Evolutionary conservation across 768 basidiomycete genomes (phyloP).

Genomic region (Amanita molliuscula): DNA sequence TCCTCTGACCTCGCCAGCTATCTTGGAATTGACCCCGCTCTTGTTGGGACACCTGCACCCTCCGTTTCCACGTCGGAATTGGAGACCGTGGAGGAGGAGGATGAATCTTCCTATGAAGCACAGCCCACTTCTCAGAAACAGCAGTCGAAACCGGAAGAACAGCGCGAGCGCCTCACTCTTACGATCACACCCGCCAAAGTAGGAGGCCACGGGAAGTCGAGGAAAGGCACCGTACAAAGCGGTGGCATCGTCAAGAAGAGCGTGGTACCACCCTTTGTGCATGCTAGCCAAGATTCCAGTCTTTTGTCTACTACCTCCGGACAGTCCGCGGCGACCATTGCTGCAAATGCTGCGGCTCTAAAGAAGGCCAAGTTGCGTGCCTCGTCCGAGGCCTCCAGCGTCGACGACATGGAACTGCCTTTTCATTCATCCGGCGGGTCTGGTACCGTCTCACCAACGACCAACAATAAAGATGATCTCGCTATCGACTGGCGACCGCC

Average conservation of each 20-base stretch:
- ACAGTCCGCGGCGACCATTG: constrained; percentile 7
- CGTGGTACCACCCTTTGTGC: constrained; percentile 12
- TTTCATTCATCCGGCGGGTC: constrained; percentile 14
- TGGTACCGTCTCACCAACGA: not conserved
- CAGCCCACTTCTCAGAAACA: constrained; percentile 9
- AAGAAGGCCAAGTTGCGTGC: constrained; percentile 6
- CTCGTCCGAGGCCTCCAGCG: constrained; percentile 3
- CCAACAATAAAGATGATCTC: constrained; percentile 41
- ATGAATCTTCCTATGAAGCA: constrained; percentile 1
- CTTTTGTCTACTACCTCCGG: constrained; percentile 12
- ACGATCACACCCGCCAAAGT: constrained; percentile 44
- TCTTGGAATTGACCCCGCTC: constrained; percentile 5
- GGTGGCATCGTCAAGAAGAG: constrained; percentile 66
- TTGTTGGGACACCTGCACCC: constrained; percentile 10
- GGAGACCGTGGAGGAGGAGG: constrained; percentile 4
- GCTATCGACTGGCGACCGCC: constrained; percentile 79
- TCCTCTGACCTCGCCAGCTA: not conserved
- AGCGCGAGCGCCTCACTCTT: constrained; percentile 28
- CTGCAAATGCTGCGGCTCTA: constrained; percentile 1
- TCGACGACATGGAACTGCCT: constrained; percentile 16
- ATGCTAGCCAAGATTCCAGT: constrained; percentile 13
- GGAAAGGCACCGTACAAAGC: constrained; percentile 60
- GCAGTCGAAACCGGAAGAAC: constrained; percentile 7
- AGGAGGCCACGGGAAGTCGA: constrained; percentile 48
- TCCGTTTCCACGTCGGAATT: constrained; percentile 33